Conservation (phyloP, 2,329 filamentous ascomycete species). For the Arthrobotrys iridis region DNA sequence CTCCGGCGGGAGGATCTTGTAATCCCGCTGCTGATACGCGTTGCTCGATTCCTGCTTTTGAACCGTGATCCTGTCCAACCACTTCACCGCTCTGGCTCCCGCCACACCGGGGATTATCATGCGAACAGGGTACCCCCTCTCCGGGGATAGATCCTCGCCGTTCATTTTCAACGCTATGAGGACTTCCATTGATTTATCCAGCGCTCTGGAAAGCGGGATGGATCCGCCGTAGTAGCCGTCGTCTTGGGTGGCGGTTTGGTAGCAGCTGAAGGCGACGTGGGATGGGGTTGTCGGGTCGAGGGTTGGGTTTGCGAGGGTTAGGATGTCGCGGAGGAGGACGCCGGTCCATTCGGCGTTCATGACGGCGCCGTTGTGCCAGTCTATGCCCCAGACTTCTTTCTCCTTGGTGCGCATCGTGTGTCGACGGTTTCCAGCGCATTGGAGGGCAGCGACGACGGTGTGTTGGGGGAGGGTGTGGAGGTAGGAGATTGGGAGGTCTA, state of each 20-base stretch:
- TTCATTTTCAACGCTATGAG: conserved; percentile 94
- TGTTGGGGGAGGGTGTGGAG: conserved; percentile 66
- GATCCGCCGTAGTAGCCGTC: conserved; percentile 78
- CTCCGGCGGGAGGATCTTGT: conserved; percentile 69
- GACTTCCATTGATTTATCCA: conserved; percentile 84
- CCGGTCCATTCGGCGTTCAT: conserved; percentile 91
- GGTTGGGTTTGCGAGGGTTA: conserved; percentile 72
- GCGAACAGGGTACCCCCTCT: conserved; percentile 87
- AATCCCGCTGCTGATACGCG: conserved; percentile 70
- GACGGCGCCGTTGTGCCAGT: conserved; percentile 87
- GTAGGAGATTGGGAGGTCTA: conserved; percentile 65
- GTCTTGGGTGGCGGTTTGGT: conserved; percentile 79
- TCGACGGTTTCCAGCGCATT: conserved; percentile 89
- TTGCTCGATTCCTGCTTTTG: conserved; percentile 71
- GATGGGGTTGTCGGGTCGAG: conserved; percentile 59
- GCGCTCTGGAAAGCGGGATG: conserved; percentile 72
- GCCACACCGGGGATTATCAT: conserved; percentile 90
- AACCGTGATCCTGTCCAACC: conserved; percentile 83
- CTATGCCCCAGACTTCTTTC: conserved; percentile 94
- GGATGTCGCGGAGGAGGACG: conserved; percentile 76
- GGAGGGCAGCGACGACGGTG: conserved; percentile 74
- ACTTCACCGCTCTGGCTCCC: conserved; percentile 90
- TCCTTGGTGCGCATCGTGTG: conserved; percentile 86
- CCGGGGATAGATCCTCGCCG: conserved; percentile 78
- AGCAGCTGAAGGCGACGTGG: conserved; percentile 70